phyloP scores from a whole-genome alignment of 225 moss, liverwort and hornwort genomes.

The Lunularia cruciata region DNA sequence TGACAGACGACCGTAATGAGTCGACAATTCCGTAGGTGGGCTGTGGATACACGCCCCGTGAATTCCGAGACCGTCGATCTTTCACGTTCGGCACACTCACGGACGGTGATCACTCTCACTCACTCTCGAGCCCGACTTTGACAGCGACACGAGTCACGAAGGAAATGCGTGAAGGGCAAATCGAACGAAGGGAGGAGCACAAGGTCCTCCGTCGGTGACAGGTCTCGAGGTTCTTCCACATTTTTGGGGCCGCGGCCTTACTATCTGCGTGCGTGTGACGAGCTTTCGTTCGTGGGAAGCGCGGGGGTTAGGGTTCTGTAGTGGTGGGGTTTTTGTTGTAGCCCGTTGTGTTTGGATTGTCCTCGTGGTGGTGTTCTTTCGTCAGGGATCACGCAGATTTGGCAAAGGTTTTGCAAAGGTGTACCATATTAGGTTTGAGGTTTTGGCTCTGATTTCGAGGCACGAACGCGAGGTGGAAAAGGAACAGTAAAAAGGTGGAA shows the following conservation, averaged over 20 bases:
- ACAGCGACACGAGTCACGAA: constrained; percentile 2
- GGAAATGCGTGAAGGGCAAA: not conserved
- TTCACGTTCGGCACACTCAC: not conserved
- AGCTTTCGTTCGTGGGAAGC: not conserved
- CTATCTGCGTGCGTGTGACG: not conserved
- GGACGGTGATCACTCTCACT: constrained; percentile 7
- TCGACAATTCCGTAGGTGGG: not conserved
- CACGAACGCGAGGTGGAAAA: not conserved
- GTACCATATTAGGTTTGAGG: constrained; percentile 17
- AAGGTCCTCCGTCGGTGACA: not conserved
- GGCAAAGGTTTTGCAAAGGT: not conserved
- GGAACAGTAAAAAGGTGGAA: not conserved
- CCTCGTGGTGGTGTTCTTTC: not conserved
- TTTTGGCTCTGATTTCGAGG: not conserved
- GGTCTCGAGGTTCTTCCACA: not conserved
- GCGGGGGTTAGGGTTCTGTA: constrained; percentile 11
- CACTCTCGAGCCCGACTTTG: constrained; percentile 3
- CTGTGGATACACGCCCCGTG: not conserved
- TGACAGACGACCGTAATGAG: constrained; percentile 11
- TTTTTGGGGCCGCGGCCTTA: not conserved
- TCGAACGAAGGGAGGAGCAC: not conserved
- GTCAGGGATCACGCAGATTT: not conserved
- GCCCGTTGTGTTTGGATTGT: not conserved
- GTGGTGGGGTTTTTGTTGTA: not conserved
- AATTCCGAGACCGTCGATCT: constrained; percentile 7